Percentiles rank a stretch among this genome's conserved stretches.
Conservation (phyloP, 495 filamentous ascomycete species). For the Xylaria grammica region DNA sequence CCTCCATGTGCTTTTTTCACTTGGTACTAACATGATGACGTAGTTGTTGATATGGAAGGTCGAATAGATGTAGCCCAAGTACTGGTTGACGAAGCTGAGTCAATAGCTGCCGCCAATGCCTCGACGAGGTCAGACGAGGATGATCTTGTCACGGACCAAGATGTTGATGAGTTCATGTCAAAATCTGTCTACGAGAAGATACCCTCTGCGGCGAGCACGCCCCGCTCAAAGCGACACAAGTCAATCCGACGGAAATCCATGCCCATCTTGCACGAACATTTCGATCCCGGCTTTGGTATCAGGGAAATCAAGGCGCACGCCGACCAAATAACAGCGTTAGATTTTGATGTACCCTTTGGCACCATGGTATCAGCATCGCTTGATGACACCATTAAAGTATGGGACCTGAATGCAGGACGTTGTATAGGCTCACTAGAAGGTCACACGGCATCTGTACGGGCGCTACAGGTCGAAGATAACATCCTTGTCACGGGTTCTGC, state of each 20-base stretch:
- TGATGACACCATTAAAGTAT: conserved; percentile 96
- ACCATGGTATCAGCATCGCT: conserved; percentile 93
- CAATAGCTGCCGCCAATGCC: conserved; percentile 51
- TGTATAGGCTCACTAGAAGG: conserved; percentile 92
- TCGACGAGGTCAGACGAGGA: conserved; percentile 63
- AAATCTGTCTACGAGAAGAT: conserved; percentile 96
- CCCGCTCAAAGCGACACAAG: conserved; percentile 65
- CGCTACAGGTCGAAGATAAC: conserved; percentile 94
- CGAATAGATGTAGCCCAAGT: conserved; percentile 86
- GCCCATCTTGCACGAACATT: conserved; percentile 95
- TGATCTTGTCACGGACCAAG: conserved; percentile 52
- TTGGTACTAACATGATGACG: conserved; percentile 30
- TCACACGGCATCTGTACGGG: conserved; percentile 91
- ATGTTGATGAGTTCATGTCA: conserved; percentile 86
- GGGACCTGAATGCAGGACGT: conserved; percentile 91
- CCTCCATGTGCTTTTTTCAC: conserved; percentile 17
- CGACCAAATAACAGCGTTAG: conserved; percentile 86
- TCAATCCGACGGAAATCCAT: conserved; percentile 76
- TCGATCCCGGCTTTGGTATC: conserved; percentile 88
- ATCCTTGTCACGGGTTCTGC: conserved; percentile 93
- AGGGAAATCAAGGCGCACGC: conserved; percentile 86
- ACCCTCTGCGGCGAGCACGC: conserved; percentile 63
- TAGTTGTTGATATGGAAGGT: conserved; percentile 82
- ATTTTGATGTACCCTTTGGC: conserved; percentile 96
- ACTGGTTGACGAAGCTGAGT: conserved; percentile 70